phyloP scores from a whole-genome alignment of 805 yeast species.

The Cyberlindnera mississippiensis region DNA sequence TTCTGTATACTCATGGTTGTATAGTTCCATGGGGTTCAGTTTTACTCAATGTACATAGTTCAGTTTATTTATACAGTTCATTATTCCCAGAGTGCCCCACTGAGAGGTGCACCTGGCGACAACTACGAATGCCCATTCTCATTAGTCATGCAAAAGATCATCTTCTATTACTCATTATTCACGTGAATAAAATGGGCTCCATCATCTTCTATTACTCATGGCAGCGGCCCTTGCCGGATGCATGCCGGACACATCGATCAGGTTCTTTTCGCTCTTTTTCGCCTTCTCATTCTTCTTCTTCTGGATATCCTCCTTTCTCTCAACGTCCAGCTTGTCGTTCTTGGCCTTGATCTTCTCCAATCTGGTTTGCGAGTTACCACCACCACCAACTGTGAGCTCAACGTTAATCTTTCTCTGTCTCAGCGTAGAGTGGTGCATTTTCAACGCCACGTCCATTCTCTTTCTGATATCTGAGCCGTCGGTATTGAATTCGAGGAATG shows the following conservation, averaged over 20 bases:
- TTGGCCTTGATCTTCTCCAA: constrained; percentile 70
- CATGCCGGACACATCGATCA: constrained; percentile 24
- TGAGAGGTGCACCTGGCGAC: too few relatives aligned
- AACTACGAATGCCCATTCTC: too few relatives aligned
- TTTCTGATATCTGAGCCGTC: constrained; percentile 56
- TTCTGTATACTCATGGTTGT: too few relatives aligned
- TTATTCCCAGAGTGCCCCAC: too few relatives aligned
- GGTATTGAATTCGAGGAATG: constrained; percentile 78
- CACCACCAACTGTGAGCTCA: constrained; percentile 97
- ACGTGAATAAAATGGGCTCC: too few relatives aligned
- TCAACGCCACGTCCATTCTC: constrained; percentile 79
- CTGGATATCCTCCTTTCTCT: constrained; percentile 55
- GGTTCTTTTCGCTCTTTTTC: constrained; percentile 14
- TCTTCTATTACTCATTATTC: too few relatives aligned
- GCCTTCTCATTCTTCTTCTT: constrained; percentile 42
- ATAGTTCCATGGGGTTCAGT: too few relatives aligned
- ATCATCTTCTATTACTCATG: too few relatives aligned
- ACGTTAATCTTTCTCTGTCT: constrained; percentile 82
- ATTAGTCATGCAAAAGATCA: too few relatives aligned
- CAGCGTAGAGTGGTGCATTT: constrained; percentile 73
- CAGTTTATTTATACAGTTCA: too few relatives aligned
- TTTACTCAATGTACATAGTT: too few relatives aligned
- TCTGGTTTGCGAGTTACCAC: constrained; percentile 77
- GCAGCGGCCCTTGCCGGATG: constrained; percentile 64
- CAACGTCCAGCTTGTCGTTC: constrained; percentile 70